Percentiles rank a stretch among this genome's conserved stretches.
Conservation (phyloP, 2,329 filamentous ascomycete genomes). For the Beauveria medogensis region DNA sequence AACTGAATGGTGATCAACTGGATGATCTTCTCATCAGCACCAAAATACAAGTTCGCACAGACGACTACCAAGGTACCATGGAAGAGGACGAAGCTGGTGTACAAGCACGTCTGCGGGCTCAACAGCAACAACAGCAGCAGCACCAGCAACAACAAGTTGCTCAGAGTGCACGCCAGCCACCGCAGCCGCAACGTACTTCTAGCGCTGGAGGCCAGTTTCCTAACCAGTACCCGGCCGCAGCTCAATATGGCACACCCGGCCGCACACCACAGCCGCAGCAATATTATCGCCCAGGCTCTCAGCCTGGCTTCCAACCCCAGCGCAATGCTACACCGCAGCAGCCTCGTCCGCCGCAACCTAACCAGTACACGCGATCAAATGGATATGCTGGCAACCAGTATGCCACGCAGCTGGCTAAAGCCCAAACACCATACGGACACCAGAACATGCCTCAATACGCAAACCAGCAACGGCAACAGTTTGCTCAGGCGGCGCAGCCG, state of each 20-base stretch:
- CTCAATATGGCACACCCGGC: slow-evolving; percentile 39
- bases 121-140: slow-evolving; percentile 22
- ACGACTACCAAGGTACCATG: slow-evolving; percentile 70
- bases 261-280: slow-evolving; percentile 39
- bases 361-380: slow-evolving; percentile 43
- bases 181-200: slow-evolving; percentile 31
- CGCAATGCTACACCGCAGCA: slow-evolving; percentile 24
- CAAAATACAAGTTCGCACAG: slow-evolving; percentile 63
- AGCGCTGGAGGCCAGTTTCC: slow-evolving; percentile 34
- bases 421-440: slow-evolving; percentile 44
- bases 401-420: slow-evolving; percentile 43
- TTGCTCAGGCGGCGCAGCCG: slow-evolving; percentile 28
- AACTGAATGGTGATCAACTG: slow-evolving; percentile 79
- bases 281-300: slow-evolving; percentile 20
- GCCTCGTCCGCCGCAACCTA: slow-evolving; percentile 32
- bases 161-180: slow-evolving; percentile 25
- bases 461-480: slow-evolving; percentile 38
- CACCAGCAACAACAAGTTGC: slow-evolving; percentile 23
- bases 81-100: slow-evolving; percentile 68
- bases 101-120: slow-evolving; percentile 40
- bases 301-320: slow-evolving; percentile 23
- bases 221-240: slow-evolving; percentile 33
- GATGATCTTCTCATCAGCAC: slow-evolving; percentile 75
- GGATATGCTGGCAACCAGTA: slow-evolving; percentile 36
- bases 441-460: slow-evolving; percentile 41